Base-by-base conservation (phyloP, 345 rosid genomes). In the Excoecaria agallocha region DNA sequence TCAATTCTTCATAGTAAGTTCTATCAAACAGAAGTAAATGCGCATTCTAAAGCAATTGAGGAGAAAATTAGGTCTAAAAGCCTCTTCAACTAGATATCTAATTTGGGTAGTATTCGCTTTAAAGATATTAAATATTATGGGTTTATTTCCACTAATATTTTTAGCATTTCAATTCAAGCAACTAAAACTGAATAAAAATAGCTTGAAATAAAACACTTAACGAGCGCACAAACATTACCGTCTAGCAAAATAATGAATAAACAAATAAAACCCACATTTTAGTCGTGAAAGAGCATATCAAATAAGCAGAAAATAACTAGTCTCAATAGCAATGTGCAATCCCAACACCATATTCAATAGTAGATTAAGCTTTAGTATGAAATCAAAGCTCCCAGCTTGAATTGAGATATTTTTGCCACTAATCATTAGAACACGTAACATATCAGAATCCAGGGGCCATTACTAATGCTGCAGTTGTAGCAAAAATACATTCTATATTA, bases 351-450 rank as follows among this genome's bases (percentile, higher is more conserved):
- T 13, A 55, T 69, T 69, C 38, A 56, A 22, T 25, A 38, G 52
- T 24, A 41, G 20, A 56, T 25, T 70, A 57, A 70, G 37, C 7
- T 70, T 56, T 12, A 70, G 20, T 62, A 5, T 38, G 30, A 69
- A 69, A 17, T 39, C 20, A 56, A 56, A 55, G 64, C 51, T 70
- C n/a, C 30, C 73, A 70, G 39, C 63, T 39, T 8, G 6, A n/a
- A 19, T 37, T 39, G 12, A 2, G 9, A 13, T 58, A 25, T 22
- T 43, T 24, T 30, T n/a, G 39, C 16, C 19, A 10, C 63, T n/a
- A 57, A 49, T 56, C 52, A 16, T 16, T 56, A 58, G 16, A 38
- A 71, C 38, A 24, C 45, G 25, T 30, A 70, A 58, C 39, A 57
- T 0, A 46, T 25, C 66, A 43, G 8, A 71, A 35, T 24, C 41